A percentile compares a stretch with the other conserved stretches of the same genome.
phyloP scores from a whole-genome alignment of 2,329 filamentous ascomycete genomes.

The Xylaria sp. region DNA sequence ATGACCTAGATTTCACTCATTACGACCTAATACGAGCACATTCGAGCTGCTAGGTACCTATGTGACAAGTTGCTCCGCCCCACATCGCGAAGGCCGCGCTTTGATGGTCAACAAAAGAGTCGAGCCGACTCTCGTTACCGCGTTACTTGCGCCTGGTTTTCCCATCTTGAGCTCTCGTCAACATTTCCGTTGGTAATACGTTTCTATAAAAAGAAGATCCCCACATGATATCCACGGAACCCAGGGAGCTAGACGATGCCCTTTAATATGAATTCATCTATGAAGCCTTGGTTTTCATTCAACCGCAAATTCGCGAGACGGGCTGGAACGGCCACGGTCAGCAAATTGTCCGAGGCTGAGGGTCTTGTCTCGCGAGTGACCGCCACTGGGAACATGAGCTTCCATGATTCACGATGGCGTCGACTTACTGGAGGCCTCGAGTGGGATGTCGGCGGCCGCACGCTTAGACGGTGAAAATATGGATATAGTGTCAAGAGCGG shows the following conservation, averaged over 20 bases:
- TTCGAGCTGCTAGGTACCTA: conserved; percentile 14
- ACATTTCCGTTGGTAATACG: conserved; percentile 38
- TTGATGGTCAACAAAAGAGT: conserved; percentile 9
- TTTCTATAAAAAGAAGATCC: conserved; percentile 49
- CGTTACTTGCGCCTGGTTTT: conserved; percentile 20
- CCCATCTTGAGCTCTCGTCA: conserved; percentile 30
- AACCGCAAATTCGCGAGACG: conserved; percentile 55
- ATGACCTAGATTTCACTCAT: conserved; percentile 43
- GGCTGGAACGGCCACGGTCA: conserved; percentile 45
- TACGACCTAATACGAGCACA: conserved; percentile 31
- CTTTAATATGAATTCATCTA: conserved; percentile 59
- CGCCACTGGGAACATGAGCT: conserved; percentile 34
- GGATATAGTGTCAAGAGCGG: conserved; percentile 14
- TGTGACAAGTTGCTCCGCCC: conserved; percentile 16
- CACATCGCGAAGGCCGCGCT: conserved; percentile 10
- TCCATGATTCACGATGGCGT: conserved; percentile 38
- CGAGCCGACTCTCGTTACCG: conserved; percentile 25
- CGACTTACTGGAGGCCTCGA: conserved; percentile 23
- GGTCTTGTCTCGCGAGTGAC: conserved; percentile 41
- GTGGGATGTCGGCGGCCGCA: conserved; percentile 27
- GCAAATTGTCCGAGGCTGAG: conserved; percentile 39
- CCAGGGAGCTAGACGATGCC: conserved; percentile 47
- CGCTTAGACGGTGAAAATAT: conserved; percentile 11
- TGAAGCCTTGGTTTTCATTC: conserved; percentile 52
- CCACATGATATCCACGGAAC: conserved; percentile 32